Conservation (phyloP, 306 rosid genomes). For the Begonia masoniana region DNA sequence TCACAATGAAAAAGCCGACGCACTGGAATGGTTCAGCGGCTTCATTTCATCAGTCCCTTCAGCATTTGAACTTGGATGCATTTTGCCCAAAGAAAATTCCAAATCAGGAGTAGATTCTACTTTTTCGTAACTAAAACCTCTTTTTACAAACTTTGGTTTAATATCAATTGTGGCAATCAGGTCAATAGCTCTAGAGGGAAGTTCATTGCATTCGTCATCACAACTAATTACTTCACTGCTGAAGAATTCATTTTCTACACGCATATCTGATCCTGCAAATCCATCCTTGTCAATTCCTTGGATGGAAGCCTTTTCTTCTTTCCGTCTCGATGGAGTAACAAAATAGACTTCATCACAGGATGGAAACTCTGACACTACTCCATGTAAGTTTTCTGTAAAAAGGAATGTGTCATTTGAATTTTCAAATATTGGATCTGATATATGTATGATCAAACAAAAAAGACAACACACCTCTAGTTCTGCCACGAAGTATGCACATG, state of each 20-base stretch:
- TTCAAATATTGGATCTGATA: not conserved
- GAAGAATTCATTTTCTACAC: conserved; percentile 16
- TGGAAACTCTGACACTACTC: conserved; percentile 19
- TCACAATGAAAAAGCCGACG: conserved; percentile 67
- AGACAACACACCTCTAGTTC: conserved; percentile 22
- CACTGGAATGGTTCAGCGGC: conserved; percentile 40
- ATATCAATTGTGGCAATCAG: conserved; percentile 47
- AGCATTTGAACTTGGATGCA: conserved; percentile 18
- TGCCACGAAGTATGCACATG: conserved; percentile 16
- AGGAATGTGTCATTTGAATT: not conserved
- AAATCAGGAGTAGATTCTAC: conserved; percentile 29
- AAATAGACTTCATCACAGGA: conserved; percentile 18
- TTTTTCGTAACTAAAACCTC: conserved; percentile 17
- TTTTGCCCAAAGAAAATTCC: conserved; percentile 45
- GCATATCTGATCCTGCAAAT: conserved; percentile 16
- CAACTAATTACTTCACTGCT: conserved; percentile 17
- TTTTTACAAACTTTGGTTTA: conserved; percentile 19
- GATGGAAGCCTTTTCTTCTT: conserved; percentile 17
- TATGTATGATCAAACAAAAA: conserved; percentile 1
- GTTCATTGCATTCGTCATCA: conserved; percentile 23
- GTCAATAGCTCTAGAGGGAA: conserved; percentile 45
- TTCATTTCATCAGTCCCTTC: conserved; percentile 29
- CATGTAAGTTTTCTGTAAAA: conserved; percentile 26
- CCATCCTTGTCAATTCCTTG: conserved; percentile 17
- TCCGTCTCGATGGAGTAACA: conserved; percentile 14